Evolutionary conservation across 1,284 basidiomycete species (phyloP), one percentile per base, ranked within the genome.

Genomic region (Fomitiporia mediterranea): DNA sequence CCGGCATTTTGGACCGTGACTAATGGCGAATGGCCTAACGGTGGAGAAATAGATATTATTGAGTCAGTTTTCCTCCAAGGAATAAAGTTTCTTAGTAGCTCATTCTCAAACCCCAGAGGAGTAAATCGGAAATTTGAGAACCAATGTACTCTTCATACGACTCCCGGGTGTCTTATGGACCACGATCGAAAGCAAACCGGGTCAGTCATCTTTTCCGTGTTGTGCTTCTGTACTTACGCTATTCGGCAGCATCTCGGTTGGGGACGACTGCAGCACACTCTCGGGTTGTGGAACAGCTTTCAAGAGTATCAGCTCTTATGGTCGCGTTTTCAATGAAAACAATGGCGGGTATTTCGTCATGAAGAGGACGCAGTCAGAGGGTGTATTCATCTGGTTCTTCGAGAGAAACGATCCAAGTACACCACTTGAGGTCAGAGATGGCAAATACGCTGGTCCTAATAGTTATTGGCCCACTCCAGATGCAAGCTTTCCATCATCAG

Each of bases 1-100:
- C 73, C 74, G 4, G 71, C 70, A 28, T 72, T 68, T 54, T 75
- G 73, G 73, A 72, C 70, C 25, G 63, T 68, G 1, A 69, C 67
- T 9, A 61, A 63, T 11, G 60, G 63, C 28, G 56, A 48, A 23
- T 65, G 65, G 65, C 64, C 64, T 2, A 11, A 21, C 13, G 60
- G 61, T 9, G 64, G 64, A 5, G 64, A 65, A 50, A 59, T 65
- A 32, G 64, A 65, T 28, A 63, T 55, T 28, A 48, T 48, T n/a
- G 53, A 55, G 53, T 48, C 23, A 28, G 38, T 32, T 27, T 17
- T 38, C 25, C 15, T 13, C 39, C 25, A 38, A 13, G 6, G 7
- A 34, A 34, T 6, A 34, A 6, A 52, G 19, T 47, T 17, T n/a
- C 21, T 13, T 47, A 6, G 6, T 34, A 13, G 7, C 13, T 6